Evolutionary conservation across 2,329 filamentous ascomycete species (phyloP).

Genomic region (Whalleya microplaca): DNA sequence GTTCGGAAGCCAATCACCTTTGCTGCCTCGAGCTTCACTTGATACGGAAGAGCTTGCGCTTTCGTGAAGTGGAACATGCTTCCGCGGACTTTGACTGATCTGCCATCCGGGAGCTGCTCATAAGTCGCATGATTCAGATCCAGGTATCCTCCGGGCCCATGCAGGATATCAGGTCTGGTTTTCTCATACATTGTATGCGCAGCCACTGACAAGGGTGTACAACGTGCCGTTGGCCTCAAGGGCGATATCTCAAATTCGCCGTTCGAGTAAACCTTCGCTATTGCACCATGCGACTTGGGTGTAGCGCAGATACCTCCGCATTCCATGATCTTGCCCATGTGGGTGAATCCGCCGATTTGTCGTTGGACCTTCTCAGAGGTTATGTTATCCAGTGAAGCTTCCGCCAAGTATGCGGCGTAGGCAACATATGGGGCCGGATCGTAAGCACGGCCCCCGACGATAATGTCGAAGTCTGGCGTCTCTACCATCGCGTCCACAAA

Average conservation of each 20-base stretch:
- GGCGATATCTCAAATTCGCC: slow-evolving; percentile 54
- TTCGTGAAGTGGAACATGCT: slow-evolving; percentile 41
- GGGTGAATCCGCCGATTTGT: slow-evolving; percentile 43
- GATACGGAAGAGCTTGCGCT: slow-evolving; percentile 40
- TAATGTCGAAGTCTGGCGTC: slow-evolving; percentile 42
- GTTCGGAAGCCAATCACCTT: slow-evolving; percentile 46
- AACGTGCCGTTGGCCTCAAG: slow-evolving; percentile 41
- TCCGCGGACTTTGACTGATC: slow-evolving; percentile 45
- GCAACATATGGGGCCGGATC: slow-evolving; percentile 47
- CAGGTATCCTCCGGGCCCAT: slow-evolving; percentile 54
- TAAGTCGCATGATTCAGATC: slow-evolving; percentile 47
- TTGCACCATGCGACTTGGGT: slow-evolving; percentile 49
- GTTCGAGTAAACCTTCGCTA: slow-evolving; percentile 44
- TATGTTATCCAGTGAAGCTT: slow-evolving; percentile 13
- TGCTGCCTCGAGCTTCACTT: slow-evolving; percentile 54
- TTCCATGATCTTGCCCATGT: slow-evolving; percentile 62
- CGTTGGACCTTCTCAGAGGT: slow-evolving; percentile 10
- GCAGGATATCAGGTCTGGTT: slow-evolving; percentile 51
- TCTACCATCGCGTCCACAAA: slow-evolving; percentile 39
- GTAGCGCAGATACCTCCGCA: slow-evolving; percentile 52
- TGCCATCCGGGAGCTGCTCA: slow-evolving; percentile 44
- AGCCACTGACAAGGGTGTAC: slow-evolving; percentile 53
- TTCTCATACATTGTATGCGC: slow-evolving; percentile 61
- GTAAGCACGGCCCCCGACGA: slow-evolving; percentile 51
- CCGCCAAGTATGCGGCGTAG: slow-evolving; percentile 38